Percentiles rank a stretch among this genome's conserved stretches.
These are phyloP conservation scores for Mycena haematopus DNA, from an alignment of 768 basidiomycete species.

Conservation along the genomic window DNA sequence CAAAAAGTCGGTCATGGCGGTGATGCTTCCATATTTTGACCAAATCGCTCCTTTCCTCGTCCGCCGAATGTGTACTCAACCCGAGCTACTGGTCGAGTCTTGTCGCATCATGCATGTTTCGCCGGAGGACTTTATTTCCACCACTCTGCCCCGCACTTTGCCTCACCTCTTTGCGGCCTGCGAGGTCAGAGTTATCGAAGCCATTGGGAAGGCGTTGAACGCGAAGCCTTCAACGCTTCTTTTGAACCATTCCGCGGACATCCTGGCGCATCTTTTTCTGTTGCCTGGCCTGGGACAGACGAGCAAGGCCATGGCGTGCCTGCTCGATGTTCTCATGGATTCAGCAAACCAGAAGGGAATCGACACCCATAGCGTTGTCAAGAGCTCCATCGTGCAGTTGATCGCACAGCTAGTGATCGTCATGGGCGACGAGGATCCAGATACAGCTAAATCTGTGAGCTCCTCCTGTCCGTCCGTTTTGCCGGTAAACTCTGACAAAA, in stretches of 20 bases:
- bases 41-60: constrained; percentile 72
- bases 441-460: constrained; percentile 52
- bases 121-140: constrained; percentile 64
- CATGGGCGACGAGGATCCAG: constrained; percentile 72
- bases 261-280: constrained; percentile 73
- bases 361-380: constrained; percentile 60
- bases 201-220: constrained; percentile 61
- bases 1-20: constrained; percentile 66
- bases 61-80: constrained; percentile 61
- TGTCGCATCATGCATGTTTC: constrained; percentile 72
- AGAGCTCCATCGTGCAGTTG: constrained; percentile 70
- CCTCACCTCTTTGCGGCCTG: constrained; percentile 72
- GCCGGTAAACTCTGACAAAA: constrained; percentile 1
- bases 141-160: constrained; percentile 68
- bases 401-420: constrained; percentile 78
- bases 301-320: constrained; percentile 64
- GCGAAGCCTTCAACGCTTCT: constrained; percentile 56
- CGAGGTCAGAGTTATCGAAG: constrained; percentile 63
- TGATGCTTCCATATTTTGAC: constrained; percentile 74
- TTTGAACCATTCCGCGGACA: constrained; percentile 59
- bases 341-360: constrained; percentile 47
- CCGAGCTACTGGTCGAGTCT: constrained; percentile 62
- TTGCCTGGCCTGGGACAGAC: constrained; percentile 61
- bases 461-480: not conserved
- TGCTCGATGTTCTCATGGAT: constrained; percentile 62